Evolutionary conservation across 805 yeast genomes (phyloP).

Genomic region (Kodamaea kaohsiungensis): DNA sequence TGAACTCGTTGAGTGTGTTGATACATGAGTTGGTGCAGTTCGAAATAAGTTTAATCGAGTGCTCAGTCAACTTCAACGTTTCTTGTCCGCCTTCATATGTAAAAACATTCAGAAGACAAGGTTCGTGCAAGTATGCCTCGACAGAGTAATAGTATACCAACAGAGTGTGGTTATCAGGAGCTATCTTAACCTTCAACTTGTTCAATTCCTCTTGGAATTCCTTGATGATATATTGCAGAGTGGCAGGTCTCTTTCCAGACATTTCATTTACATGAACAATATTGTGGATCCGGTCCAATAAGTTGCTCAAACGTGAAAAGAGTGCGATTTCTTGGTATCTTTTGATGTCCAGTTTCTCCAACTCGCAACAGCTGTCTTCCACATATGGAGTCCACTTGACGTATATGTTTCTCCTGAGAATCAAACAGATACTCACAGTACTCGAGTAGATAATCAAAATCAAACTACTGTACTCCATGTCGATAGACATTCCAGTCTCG

Average conservation of each 20-base stretch:
- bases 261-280: constrained; percentile 44
- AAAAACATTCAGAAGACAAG: constrained; percentile 31
- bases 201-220: constrained; percentile 54
- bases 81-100: constrained; percentile 11
- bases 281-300: constrained; percentile 62
- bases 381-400: constrained; percentile 67
- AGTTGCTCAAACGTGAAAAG: constrained; percentile 58
- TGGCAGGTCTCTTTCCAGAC: constrained; percentile 22
- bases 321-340: constrained; percentile 49
- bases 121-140: constrained; percentile 68
- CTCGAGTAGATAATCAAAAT: constrained; percentile 61
- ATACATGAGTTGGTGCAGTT: constrained; percentile 57
- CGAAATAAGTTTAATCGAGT: constrained; percentile 45
- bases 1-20: constrained; percentile 49
- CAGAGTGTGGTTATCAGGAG: constrained; percentile 38
- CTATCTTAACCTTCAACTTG: constrained; percentile 38
- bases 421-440: constrained; percentile 63
- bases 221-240: constrained; percentile 39
- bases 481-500: constrained; percentile 19
- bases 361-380: constrained; percentile 55
- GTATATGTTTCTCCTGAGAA: constrained; percentile 61
- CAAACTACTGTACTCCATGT: constrained; percentile 50
- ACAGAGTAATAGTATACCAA: constrained; percentile 60
- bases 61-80: constrained; percentile 18
- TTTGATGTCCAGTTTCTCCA: constrained; percentile 39